Evolutionary conservation across 129 eudicot species (phyloP).

Genomic region (Scalesia atractyloides): DNA sequence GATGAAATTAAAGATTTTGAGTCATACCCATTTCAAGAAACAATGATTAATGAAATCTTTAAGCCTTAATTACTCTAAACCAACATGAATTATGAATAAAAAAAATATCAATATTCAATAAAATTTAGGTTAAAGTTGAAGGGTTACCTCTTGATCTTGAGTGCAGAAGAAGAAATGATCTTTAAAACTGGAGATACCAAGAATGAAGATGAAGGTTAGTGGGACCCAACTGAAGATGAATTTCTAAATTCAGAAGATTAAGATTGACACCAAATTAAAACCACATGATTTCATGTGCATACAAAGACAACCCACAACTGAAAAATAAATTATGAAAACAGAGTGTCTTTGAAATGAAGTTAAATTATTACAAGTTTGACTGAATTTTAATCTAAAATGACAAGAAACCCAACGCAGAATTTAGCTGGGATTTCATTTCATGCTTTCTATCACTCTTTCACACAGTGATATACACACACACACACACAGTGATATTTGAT

Average conservation of each 20-base stretch:
- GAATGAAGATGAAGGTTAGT: conserved; percentile 29
- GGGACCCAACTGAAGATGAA: conserved; percentile 15
- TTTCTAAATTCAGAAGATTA: conserved; percentile 7
- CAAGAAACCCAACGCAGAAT: conserved; percentile 15
- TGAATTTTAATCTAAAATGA: conserved; percentile 32
- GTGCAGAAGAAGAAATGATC: conserved; percentile 30
- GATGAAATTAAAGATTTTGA: conserved; percentile 20
- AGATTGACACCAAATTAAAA: conserved; percentile 19
- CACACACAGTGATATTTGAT: not conserved
- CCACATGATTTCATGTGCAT: conserved; percentile 40
- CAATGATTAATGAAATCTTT: conserved; percentile 9
- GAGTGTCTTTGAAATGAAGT: conserved; percentile 45
- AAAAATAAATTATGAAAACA: conserved; percentile 26
- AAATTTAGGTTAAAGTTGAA: conserved; percentile 11
- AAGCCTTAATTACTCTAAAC: conserved; percentile 10
- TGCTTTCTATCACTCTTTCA: conserved; percentile 2
- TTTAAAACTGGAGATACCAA: conserved; percentile 29
- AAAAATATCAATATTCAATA: not conserved
- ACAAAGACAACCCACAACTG: conserved; percentile 18
- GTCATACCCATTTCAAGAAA: conserved; percentile 21
- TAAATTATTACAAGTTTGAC: conserved; percentile 25
- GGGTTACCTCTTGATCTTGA: conserved; percentile 39
- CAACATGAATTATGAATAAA: conserved; percentile 10
- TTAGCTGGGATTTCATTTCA: conserved; percentile 9
- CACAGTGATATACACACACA: not conserved